phyloP scores from a whole-genome alignment of 352 stramenopile genomes.

The Blastocystis sp. region DNA sequence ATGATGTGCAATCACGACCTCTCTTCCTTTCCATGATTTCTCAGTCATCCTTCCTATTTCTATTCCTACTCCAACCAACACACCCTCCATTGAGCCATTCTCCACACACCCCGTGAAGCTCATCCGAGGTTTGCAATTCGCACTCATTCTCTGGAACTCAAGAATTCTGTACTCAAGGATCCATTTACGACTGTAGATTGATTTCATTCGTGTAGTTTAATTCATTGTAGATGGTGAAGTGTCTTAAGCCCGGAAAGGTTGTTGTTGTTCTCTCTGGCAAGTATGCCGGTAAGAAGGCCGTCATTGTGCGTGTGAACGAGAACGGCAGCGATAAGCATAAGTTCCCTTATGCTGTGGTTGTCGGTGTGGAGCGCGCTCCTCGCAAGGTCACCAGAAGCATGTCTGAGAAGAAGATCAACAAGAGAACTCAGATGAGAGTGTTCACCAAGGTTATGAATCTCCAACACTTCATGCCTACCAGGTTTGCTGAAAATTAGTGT shows the following conservation, averaged over 20 bases:
- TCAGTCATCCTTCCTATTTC: neutral
- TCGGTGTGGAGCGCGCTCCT: conserved; percentile 23
- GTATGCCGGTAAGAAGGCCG: conserved; percentile 59
- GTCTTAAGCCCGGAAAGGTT: conserved; percentile 58
- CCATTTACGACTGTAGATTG: conserved; percentile 3
- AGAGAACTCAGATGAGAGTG: conserved; percentile 52
- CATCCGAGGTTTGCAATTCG: neutral
- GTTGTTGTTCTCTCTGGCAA: conserved; percentile 57
- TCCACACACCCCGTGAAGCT: neutral
- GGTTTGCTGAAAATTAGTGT: conserved; percentile 5
- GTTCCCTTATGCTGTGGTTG: conserved; percentile 56
- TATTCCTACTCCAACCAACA: neutral
- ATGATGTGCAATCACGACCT: neutral
- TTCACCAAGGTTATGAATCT: conserved; percentile 59
- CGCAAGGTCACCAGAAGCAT: conserved; percentile 52
- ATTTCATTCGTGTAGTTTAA: neutral
- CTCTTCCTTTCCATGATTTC: neutral
- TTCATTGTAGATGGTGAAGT: conserved; percentile 51
- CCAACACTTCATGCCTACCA: conserved; percentile 58
- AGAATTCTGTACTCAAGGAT: conserved; percentile 48
- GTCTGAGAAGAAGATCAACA: conserved; percentile 54
- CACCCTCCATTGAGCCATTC: neutral
- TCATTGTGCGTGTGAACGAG: conserved; percentile 58
- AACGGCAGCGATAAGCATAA: conserved; percentile 52
- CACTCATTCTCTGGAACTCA: neutral